Percentiles rank a stretch among this genome's conserved stretches.
Evolutionary conservation across 2,329 filamentous ascomycete genomes (phyloP).

Genomic region (Chrysoporthe puriensis): DNA sequence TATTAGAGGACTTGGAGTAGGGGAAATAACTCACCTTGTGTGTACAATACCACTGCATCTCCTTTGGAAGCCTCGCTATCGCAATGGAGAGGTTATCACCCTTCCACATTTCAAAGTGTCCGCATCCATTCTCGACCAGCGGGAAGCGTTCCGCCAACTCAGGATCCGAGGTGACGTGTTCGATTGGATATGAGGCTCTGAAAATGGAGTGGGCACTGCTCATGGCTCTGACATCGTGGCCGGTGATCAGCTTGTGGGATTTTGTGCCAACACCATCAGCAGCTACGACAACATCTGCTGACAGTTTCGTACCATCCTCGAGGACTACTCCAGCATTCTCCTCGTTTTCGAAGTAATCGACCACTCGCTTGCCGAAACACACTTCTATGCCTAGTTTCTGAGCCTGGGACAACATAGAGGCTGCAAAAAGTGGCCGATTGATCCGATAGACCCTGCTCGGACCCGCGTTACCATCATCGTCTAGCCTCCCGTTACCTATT

Average conservation of each 20-base stretch:
- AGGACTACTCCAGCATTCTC: constrained; percentile 13
- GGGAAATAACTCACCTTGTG: constrained; percentile 14
- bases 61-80: constrained; percentile 43
- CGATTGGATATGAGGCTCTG: constrained; percentile 30
- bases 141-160: constrained; percentile 50
- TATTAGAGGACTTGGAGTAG: not conserved
- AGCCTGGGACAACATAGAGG: constrained; percentile 31
- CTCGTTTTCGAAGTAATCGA: constrained; percentile 27
- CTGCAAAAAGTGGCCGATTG: constrained; percentile 31
- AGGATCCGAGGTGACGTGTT: constrained; percentile 39
- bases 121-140: constrained; percentile 52
- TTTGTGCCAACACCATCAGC: constrained; percentile 39
- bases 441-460: constrained; percentile 1
- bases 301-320: constrained; percentile 30
- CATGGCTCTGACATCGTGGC: constrained; percentile 31
- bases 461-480: constrained; percentile 15
- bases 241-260: constrained; percentile 31
- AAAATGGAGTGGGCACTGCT: constrained; percentile 35
- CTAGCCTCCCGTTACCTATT: not conserved
- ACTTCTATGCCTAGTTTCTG: constrained; percentile 30
- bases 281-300: constrained; percentile 38
- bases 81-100: constrained; percentile 48
- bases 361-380: constrained; percentile 29
- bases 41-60: constrained; percentile 18
- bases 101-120: constrained; percentile 56